Evolutionary conservation across 495 filamentous ascomycete species (phyloP).

Genomic region (Astrocystis sublimbata): DNA sequence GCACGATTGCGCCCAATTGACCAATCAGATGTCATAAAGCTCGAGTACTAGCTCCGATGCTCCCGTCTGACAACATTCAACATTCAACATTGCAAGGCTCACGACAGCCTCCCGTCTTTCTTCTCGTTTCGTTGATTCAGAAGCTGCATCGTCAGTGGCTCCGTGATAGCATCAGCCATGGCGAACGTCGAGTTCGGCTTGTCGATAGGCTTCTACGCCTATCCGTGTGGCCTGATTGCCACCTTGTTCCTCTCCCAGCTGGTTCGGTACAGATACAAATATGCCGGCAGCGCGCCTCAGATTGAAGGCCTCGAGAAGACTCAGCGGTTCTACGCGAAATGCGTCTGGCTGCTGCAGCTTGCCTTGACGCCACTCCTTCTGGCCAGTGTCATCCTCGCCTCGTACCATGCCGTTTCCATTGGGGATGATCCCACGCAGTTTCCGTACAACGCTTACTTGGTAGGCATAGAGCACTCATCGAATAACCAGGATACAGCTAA

Average conservation of each 20-base stretch:
- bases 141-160: background rate
- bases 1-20: background rate
- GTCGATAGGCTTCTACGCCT: constrained; percentile 34
- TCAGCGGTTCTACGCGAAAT: constrained; percentile 30
- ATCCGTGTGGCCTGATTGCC: constrained; percentile 32
- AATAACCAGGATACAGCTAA: background rate
- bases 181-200: constrained; percentile 28
- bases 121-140: background rate
- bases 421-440: constrained; percentile 26
- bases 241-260: constrained; percentile 31
- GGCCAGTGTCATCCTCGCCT: constrained; percentile 28
- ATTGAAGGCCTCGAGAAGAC: constrained; percentile 23
- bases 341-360: constrained; percentile 29
- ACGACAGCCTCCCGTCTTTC: background rate
- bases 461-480: constrained; percentile 2
- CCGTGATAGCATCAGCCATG: constrained; percentile 6
- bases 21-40: constrained; percentile 5
- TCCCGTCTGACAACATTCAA: background rate
- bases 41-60: background rate
- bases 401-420: constrained; percentile 24
- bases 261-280: constrained; percentile 28
- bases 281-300: constrained; percentile 15
- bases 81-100: too few species aligned
- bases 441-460: constrained; percentile 35
- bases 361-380: constrained; percentile 28